Evolutionary conservation across 306 rosid species (phyloP), one percentile per base, ranked within the genome.

Genomic region (Gynostemma pentaphyllum): DNA sequence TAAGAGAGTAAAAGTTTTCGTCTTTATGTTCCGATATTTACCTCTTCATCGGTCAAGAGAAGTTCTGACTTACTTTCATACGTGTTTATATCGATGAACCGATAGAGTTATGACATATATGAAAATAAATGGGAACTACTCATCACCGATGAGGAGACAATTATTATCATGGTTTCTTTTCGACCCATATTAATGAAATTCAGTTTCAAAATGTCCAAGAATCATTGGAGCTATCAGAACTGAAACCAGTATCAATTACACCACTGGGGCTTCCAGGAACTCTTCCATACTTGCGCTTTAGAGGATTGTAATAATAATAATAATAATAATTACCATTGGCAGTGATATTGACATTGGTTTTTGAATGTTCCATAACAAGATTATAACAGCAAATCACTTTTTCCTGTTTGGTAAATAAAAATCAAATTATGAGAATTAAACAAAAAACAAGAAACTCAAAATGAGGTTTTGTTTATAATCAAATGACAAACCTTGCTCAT

Each of bases 401-500:
- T 72, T 78, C 91, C 91, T 85, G 91, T 52, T 6, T 9, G 4
- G 6, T 19, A 42, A 63, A 29, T 72, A 45, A 37, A 27, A 45
- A 59, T 61, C 73, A 53, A 54, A 67, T 18, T 0, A 70, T 76
- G 49, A 26, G 51, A 8, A 57, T 29, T 4, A 30, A 7, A 36
- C 21, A 10, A 36, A 37, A 29, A n/a, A 1, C 34, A 27, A 2
- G 15, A 22, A 45, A 4, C 37, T 6, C 13, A 15, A 19, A 18
- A 15, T 39, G 36, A 67, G 29, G 3, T n/a, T n/a, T 63, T 12
- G 5, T 46, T 62, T 32, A 22, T 19, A 9, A 36, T n/a, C n/a
- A n/a, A n/a, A n/a, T n/a, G n/a, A 66, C 72, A 32, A 23, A 85
- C 92, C 87, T 85, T 71, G 74, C 46, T 80, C 13, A 76, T 85